phyloP scores from a whole-genome alignment of 495 filamentous ascomycete genomes.

The Penicillium fimorum region DNA sequence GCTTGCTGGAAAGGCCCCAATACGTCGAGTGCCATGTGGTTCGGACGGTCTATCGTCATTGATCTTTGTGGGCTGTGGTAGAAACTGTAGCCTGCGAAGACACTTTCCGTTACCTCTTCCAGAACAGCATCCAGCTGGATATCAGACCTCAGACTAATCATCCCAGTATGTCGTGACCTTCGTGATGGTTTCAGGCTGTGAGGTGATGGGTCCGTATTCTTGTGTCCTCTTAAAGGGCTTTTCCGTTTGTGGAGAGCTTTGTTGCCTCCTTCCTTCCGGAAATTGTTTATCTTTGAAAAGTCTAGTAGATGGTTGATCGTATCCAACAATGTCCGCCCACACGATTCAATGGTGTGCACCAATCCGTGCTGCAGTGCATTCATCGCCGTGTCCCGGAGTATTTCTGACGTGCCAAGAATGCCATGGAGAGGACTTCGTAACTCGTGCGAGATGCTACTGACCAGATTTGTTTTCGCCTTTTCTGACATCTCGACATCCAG shows the following conservation, averaged over 20 bases:
- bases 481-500: constrained; percentile 50
- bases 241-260: too few relatives aligned
- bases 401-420: constrained; percentile 60
- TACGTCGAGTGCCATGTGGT: background rate
- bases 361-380: constrained; percentile 56
- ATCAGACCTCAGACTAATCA: constrained; percentile 1
- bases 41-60: constrained; percentile 10
- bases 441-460: constrained; percentile 70
- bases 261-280: constrained; percentile 10
- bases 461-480: constrained; percentile 61
- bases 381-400: constrained; percentile 56
- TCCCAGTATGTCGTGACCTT: background rate
- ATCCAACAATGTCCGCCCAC: constrained; percentile 64
- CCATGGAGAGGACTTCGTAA: constrained; percentile 66
- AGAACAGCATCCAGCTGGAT: constrained; percentile 48
- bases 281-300: constrained; percentile 33
- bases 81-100: constrained; percentile 52
- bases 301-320: constrained; percentile 67
- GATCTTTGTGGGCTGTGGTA: constrained; percentile 24
- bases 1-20: background rate
- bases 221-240: too few relatives aligned
- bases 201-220: background rate
- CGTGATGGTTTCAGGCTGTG: background rate
- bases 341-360: constrained; percentile 64
- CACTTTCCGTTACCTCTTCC: constrained; percentile 60